Evolutionary conservation across 441 rosid genomes (phyloP), one percentile per base, ranked within the genome.

Genomic region (Erodium texanum): DNA sequence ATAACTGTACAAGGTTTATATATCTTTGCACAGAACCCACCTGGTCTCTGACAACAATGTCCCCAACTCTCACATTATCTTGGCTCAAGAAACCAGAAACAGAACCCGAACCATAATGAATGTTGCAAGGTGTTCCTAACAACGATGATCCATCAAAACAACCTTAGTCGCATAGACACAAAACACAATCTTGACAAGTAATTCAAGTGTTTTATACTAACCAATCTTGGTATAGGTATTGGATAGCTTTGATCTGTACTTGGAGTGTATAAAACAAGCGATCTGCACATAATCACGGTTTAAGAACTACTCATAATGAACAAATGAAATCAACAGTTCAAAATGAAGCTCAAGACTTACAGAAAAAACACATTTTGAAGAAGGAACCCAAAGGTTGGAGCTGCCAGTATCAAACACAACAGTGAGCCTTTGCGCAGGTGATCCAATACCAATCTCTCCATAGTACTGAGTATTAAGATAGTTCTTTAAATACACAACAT

Each of bases 401-500:
- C 82, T 85, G 11, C 81, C 89, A 12, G 92, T 85, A 66, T 87
- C 89, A 64, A 87, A 85, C 29, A 87, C 73, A 61, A 85, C 85
- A 23, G 74, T 66, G 80, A 85, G 85, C 50, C 68, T 79, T 69
- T 87, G 89, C 2, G 89, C 81, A 10, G 92, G 89, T 0, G 92
- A 76, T 20, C 92, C 89, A 41, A 88, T 83, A 50, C 87, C 93
- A 68, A 93, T 82, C 87, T 93, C 92, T 69, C 96, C 97, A 71
- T 87, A 92, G 74, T 92, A 92, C 77, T 92, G 98, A 62, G 81
- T 78, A 68, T 85, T 95, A 10, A 84, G 78, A 77, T 86, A 92
- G 71, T 88, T 88, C 82, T 90, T 92, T 24, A 92, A 77, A 77
- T 82, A 72, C 14, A 88, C 79, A 50, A 81, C 59, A 24, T 76